These are phyloP conservation scores for Fusarium humuli DNA, from an alignment of 2,329 filamentous ascomycete species.

Conservation along the genomic window DNA sequence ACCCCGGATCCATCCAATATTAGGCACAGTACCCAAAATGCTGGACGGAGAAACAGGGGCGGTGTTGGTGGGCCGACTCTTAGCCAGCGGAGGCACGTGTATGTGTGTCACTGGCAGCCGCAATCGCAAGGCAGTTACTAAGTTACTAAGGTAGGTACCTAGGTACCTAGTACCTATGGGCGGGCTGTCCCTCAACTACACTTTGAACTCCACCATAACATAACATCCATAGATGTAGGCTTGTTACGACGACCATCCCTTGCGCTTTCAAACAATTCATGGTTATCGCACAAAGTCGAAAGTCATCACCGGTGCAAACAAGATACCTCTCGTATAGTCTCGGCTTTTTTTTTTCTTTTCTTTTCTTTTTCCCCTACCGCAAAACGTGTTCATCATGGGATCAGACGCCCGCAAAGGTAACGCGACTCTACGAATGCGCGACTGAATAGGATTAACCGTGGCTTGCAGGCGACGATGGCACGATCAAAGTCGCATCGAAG, in stretches of 20 bases:
- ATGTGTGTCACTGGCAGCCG: constrained; percentile 38
- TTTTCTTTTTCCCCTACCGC: neutral
- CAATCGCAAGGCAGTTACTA: constrained; percentile 29
- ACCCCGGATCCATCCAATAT: constrained; percentile 1
- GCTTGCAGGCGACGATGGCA: constrained; percentile 64
- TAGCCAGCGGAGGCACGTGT: constrained; percentile 38
- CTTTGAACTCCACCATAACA: constrained; percentile 34
- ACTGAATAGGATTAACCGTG: constrained; percentile 32
- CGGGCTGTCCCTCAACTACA: constrained; percentile 2
- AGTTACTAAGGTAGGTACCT: neutral
- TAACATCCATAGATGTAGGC: constrained; percentile 17
- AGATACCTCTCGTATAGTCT: neutral
- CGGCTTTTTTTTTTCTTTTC: neutral
- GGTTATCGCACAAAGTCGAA: constrained; percentile 11
- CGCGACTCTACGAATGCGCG: constrained; percentile 25
- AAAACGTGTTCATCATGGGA: constrained; percentile 31
- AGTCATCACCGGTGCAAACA: neutral
- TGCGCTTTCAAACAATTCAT: constrained; percentile 2
- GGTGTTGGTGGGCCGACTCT: constrained; percentile 30
- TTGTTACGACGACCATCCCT: constrained; percentile 31
- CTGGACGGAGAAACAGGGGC: constrained; percentile 36
- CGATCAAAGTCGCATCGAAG: constrained; percentile 72
- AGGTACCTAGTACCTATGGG: neutral
- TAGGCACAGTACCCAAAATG: neutral
- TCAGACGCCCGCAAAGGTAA: constrained; percentile 50